Evolutionary conservation across 2,329 filamentous ascomycete species (phyloP).

Genomic region (Septoria linicola): DNA sequence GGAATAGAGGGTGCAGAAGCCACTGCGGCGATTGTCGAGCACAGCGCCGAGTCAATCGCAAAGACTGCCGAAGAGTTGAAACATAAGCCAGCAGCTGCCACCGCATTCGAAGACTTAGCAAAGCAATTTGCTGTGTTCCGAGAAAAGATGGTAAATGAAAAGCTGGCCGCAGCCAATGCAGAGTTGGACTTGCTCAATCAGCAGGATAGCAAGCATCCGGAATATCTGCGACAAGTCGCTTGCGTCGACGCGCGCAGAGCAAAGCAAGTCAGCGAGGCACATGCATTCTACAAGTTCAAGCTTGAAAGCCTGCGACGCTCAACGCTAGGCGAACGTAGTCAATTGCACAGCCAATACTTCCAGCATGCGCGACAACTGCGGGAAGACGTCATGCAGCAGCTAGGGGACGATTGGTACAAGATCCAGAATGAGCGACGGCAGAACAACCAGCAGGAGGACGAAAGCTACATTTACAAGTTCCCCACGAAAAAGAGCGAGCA

Average conservation of each 20-base stretch:
- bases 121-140: conserved; percentile 84
- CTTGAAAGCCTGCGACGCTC: conserved; percentile 70
- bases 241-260: conserved; percentile 79
- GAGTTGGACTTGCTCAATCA: conserved; percentile 62
- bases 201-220: conserved; percentile 71
- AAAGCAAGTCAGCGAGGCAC: conserved; percentile 74
- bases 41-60: conserved; percentile 36
- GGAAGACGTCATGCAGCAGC: conserved; percentile 73
- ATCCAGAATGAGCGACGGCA: conserved; percentile 86
- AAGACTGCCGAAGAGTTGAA: conserved; percentile 55
- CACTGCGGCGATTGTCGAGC: conserved; percentile 23
- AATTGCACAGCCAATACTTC: conserved; percentile 87
- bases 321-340: conserved; percentile 76
- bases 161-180: conserved; percentile 74
- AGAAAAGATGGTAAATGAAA: conserved; percentile 85
- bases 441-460: conserved; percentile 72
- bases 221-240: conserved; percentile 85
- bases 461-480: conserved; percentile 79
- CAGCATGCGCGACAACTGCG: conserved; percentile 81
- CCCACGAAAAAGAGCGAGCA: conserved; percentile 74
- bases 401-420: conserved; percentile 88
- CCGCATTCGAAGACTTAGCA: conserved; percentile 68
- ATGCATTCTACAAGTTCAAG: conserved; percentile 71
- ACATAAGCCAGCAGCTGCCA: conserved; percentile 35
- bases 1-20: conserved; percentile 22